These are phyloP conservation scores for Platismatia glauca DNA, from an alignment of 495 filamentous ascomycete species.

Conservation along the genomic window DNA sequence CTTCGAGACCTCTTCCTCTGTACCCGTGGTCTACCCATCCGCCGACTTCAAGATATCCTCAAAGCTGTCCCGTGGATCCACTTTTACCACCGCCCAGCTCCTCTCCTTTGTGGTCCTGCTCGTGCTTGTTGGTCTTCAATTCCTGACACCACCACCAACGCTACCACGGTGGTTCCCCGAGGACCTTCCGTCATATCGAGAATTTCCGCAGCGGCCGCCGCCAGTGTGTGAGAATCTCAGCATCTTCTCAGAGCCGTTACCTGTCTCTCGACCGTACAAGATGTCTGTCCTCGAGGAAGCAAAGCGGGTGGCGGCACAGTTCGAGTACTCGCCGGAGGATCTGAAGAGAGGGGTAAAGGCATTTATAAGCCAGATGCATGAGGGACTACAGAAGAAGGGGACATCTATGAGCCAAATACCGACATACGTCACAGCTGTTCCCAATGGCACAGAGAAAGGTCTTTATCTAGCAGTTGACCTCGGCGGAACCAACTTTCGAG, in stretches of 20 bases:
- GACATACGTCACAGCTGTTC: slow-evolving; percentile 89
- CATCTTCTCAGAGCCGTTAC: slow-evolving; percentile 17
- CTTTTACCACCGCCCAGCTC: slow-evolving; percentile 17
- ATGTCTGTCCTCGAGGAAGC: slow-evolving; percentile 64
- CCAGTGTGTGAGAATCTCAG: slow-evolving; percentile 14
- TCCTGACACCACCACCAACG: slow-evolving; percentile 11
- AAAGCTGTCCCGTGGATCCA: slow-evolving; percentile 14
- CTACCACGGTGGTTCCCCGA: not conserved
- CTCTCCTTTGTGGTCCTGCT: slow-evolving; percentile 20
- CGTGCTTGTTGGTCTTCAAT: slow-evolving; percentile 20
- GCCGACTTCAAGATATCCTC: slow-evolving; percentile 13
- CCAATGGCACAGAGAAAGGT: slow-evolving; percentile 97
- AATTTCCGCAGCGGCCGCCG: slow-evolving; percentile 5
- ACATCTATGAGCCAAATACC: slow-evolving; percentile 89
- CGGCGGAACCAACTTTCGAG: slow-evolving; percentile 95
- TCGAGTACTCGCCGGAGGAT: slow-evolving; percentile 74
- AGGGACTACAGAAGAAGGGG: slow-evolving; percentile 71
- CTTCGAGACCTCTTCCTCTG: slow-evolving; percentile 19
- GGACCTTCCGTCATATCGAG: not conserved
- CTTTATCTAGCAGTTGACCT: slow-evolving; percentile 94
- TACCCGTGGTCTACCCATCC: slow-evolving; percentile 5
- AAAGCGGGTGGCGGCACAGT: slow-evolving; percentile 69
- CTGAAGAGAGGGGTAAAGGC: slow-evolving; percentile 72
- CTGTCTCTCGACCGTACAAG: slow-evolving; percentile 18
- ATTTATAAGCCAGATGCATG: slow-evolving; percentile 77